Percentiles rank a stretch among this genome's conserved stretches.
phyloP scores from a whole-genome alignment of 1,139 yeast genomes.

The Candida tetrigidarum region DNA sequence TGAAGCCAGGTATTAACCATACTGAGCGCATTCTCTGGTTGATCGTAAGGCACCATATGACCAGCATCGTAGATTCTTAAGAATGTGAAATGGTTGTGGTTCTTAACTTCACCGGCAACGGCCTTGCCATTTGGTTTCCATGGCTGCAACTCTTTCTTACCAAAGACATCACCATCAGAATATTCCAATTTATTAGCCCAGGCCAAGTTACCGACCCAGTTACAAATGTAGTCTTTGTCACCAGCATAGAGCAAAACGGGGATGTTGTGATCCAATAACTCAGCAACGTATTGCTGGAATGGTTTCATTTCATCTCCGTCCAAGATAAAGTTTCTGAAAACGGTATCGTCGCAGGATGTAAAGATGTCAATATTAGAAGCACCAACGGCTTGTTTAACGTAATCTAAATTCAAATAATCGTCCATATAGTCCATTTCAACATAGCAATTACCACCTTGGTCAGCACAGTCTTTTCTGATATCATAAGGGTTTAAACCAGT shows the following conservation, averaged over 20 bases:
- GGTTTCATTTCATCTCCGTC: constrained; percentile 82
- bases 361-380: constrained; percentile 81
- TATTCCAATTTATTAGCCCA: constrained; percentile 76
- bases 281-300: constrained; percentile 69
- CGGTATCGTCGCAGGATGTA: constrained; percentile 84
- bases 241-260: constrained; percentile 84
- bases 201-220: constrained; percentile 84
- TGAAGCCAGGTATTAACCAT: constrained; percentile 51
- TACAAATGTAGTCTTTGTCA: constrained; percentile 84
- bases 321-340: constrained; percentile 74
- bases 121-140: constrained; percentile 32
- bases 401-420: constrained; percentile 39
- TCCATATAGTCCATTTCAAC: constrained; percentile 33
- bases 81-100: constrained; percentile 48
- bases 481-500: constrained; percentile 90
- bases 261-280: constrained; percentile 56
- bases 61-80: constrained; percentile 53
- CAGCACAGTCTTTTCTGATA: constrained; percentile 80
- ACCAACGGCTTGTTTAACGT: constrained; percentile 74
- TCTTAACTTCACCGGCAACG: constrained; percentile 51
- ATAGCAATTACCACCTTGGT: constrained; percentile 73
- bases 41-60: constrained; percentile 56
- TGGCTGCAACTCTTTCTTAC: constrained; percentile 40
- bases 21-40: constrained; percentile 47
- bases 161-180: constrained; percentile 58